Evolutionary conservation across 352 stramenopile genomes (phyloP).

Genomic region (Phytopythium chamaehyphon): DNA sequence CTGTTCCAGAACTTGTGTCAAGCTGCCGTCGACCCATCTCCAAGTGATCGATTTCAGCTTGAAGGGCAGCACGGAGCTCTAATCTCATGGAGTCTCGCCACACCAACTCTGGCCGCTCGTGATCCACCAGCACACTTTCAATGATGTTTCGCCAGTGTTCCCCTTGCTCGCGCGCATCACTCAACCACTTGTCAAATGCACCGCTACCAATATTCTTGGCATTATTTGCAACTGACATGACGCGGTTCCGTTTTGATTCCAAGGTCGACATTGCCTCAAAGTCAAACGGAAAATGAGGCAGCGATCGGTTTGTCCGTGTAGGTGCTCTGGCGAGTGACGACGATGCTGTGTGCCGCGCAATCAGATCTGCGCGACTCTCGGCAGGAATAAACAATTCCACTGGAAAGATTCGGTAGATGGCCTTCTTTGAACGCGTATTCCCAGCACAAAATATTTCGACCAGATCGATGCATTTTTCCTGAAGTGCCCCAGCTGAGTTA

Average conservation of each 20-base stretch:
- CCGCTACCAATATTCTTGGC: constrained; percentile 30
- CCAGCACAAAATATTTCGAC: constrained; percentile 82
- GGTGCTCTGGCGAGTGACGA: constrained; percentile 24
- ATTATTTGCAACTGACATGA: constrained; percentile 29
- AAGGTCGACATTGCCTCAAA: constrained; percentile 35
- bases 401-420: constrained; percentile 74
- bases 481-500: constrained; percentile 23
- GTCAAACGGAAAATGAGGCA: constrained; percentile 69
- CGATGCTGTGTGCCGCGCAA: constrained; percentile 55
- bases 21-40: constrained; percentile 10
- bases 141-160: constrained; percentile 77
- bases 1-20: constrained; percentile 13
- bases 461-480: constrained; percentile 56
- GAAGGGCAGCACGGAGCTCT: constrained; percentile 54
- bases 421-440: constrained; percentile 73
- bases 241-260: constrained; percentile 41
- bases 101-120: constrained; percentile 69
- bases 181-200: constrained; percentile 60
- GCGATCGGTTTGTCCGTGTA: constrained; percentile 38
- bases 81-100: constrained; percentile 64
- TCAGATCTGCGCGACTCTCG: constrained; percentile 45
- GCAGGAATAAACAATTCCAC: constrained; percentile 76
- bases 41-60: constrained; percentile 37
- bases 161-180: constrained; percentile 58
- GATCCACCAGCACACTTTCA: constrained; percentile 40